phyloP scores from a whole-genome alignment of 2,329 filamentous ascomycete species.

The Botryotinia narcissicola region DNA sequence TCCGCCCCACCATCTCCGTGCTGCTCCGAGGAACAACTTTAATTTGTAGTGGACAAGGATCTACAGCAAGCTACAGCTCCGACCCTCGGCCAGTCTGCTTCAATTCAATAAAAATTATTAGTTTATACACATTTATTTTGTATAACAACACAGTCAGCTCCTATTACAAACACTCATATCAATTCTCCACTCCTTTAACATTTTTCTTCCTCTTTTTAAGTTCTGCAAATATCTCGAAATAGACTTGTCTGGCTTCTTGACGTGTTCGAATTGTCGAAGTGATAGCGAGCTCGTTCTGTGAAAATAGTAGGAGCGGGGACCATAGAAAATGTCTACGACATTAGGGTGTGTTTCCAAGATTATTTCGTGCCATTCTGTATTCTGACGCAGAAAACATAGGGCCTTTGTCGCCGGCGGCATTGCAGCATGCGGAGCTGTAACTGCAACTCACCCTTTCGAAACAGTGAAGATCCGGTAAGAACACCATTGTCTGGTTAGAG shows the following conservation, averaged over 20 bases:
- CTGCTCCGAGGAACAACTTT: neutral
- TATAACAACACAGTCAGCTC: slow-evolving; percentile 11
- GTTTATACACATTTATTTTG: neutral
- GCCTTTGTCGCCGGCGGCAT: slow-evolving; percentile 95
- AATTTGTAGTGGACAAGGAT: neutral
- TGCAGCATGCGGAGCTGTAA: slow-evolving; percentile 95
- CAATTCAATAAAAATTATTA: slow-evolving; percentile 16
- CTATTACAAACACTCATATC: neutral
- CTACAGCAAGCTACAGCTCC: slow-evolving; percentile 12
- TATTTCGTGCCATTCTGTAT: neutral
- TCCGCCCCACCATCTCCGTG: slow-evolving; percentile 15
- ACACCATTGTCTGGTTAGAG: slow-evolving; percentile 6
- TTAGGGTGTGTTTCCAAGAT: slow-evolving; percentile 43
- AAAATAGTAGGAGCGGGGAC: slow-evolving; percentile 28
- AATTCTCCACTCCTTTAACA: neutral
- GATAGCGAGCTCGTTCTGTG: slow-evolving; percentile 18
- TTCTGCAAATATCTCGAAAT: neutral
- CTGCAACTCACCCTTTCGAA: slow-evolving; percentile 96
- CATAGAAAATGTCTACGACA: slow-evolving; percentile 51
- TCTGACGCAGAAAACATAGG: slow-evolving; percentile 39
- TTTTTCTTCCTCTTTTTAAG: neutral
- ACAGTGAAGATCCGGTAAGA: slow-evolving; percentile 94
- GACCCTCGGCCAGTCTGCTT: slow-evolving; percentile 7
- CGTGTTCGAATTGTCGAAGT: slow-evolving; percentile 24
- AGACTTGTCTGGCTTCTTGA: neutral